These are phyloP conservation scores for Oemleria cerasiformis DNA, from an alignment of 306 rosid species.

Conservation along the genomic window DNA sequence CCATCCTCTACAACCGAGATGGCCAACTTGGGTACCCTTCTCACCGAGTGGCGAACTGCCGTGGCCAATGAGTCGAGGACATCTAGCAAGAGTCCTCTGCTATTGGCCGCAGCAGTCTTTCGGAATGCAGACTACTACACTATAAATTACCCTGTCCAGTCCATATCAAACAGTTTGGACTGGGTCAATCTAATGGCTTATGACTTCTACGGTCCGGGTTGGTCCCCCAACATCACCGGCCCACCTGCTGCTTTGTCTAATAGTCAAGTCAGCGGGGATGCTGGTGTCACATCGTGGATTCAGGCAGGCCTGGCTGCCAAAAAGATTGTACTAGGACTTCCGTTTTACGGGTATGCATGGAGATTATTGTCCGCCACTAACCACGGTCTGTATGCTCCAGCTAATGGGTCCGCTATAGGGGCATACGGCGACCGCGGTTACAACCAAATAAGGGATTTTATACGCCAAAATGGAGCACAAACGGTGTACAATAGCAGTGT, in stretches of 20 bases:
- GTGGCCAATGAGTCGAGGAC: slow-evolving; percentile 23
- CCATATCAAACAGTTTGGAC: slow-evolving; percentile 29
- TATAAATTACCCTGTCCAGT: slow-evolving; percentile 17
- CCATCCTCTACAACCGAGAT: slow-evolving; percentile 28
- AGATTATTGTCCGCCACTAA: slow-evolving; percentile 6
- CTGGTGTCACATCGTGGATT: slow-evolving; percentile 22
- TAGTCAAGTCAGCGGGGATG: slow-evolving; percentile 13
- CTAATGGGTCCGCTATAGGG: slow-evolving; percentile 29
- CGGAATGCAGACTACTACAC: slow-evolving; percentile 15
- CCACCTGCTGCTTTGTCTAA: slow-evolving; percentile 33
- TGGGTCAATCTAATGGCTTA: slow-evolving; percentile 46
- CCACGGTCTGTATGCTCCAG: slow-evolving; percentile 28
- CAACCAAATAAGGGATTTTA: slow-evolving; percentile 17
- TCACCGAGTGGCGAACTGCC: slow-evolving; percentile 40
- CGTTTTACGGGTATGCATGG: slow-evolving; percentile 42
- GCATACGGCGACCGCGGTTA: slow-evolving; percentile 16
- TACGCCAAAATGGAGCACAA: slow-evolving; percentile 3
- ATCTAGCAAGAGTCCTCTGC: slow-evolving; percentile 15
- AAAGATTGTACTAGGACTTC: slow-evolving; percentile 36
- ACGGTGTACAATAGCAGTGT: slow-evolving; percentile 8
- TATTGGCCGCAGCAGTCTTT: slow-evolving; percentile 35
- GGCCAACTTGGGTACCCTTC: slow-evolving; percentile 36
- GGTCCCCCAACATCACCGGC: slow-evolving; percentile 18
- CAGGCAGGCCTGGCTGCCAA: slow-evolving; percentile 23
- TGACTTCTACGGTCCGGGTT: slow-evolving; percentile 39